phyloP scores from a whole-genome alignment of 225 moss, liverwort and hornwort genomes.

The Marchantia polymorpha region DNA sequence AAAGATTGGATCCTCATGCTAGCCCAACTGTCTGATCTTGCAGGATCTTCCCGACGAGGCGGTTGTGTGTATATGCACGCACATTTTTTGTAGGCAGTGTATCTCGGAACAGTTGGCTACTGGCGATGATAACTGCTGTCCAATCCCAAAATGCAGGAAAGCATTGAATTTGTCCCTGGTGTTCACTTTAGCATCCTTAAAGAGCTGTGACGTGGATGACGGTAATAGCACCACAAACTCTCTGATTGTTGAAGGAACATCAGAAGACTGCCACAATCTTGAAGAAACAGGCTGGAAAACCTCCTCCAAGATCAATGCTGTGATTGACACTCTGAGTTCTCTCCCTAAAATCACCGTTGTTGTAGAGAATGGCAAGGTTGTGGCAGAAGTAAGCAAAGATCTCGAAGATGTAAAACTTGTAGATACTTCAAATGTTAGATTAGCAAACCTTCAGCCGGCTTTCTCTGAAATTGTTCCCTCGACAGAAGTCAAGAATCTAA shows the following conservation, averaged over 20 bases:
- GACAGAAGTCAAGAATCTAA: not conserved
- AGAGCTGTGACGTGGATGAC: conserved; percentile 42
- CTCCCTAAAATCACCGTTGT: conserved; percentile 60
- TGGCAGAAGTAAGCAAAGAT: conserved; percentile 49
- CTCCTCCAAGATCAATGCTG: conserved; percentile 93
- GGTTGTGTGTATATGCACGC: conserved; percentile 74
- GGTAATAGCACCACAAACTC: conserved; percentile 33
- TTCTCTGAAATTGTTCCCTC: conserved; percentile 1
- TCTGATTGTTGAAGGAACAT: conserved; percentile 8
- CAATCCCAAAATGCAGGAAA: conserved; percentile 74
- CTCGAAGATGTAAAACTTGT: conserved; percentile 6
- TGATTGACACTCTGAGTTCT: conserved; percentile 72
- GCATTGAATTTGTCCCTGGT: conserved; percentile 62
- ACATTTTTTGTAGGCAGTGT: conserved; percentile 95
- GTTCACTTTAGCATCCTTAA: conserved; percentile 70
- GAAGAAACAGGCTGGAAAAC: conserved; percentile 63
- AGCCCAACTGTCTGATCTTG: not conserved
- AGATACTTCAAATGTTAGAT: conserved; percentile 9
- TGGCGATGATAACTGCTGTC: conserved; percentile 81
- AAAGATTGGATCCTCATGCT: not conserved
- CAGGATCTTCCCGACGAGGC: conserved; percentile 97
- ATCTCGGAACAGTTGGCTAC: conserved; percentile 84
- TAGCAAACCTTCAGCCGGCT: not conserved
- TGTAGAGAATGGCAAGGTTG: conserved; percentile 62
- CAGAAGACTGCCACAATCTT: conserved; percentile 22